Evolutionary conservation across 2,329 filamentous ascomycete genomes (phyloP).

Genomic region (Ilyonectria destructans): DNA sequence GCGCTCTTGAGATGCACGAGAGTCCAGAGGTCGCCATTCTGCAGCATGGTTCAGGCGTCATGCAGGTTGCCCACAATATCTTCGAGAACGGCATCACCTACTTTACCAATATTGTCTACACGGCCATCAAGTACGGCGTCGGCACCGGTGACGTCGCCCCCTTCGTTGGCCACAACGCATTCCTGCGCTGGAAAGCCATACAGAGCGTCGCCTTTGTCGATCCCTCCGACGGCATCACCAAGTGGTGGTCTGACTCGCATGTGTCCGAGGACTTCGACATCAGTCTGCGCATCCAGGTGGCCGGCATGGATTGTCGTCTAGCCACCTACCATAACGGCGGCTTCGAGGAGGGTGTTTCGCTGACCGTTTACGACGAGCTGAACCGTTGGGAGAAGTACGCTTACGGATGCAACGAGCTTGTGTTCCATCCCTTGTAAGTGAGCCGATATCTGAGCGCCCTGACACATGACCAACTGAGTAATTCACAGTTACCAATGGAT

Average conservation of each 20-base stretch:
- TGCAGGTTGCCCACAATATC: slow-evolving; percentile 81
- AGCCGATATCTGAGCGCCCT: too few relatives aligned
- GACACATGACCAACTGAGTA: neutral
- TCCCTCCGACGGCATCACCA: slow-evolving; percentile 67
- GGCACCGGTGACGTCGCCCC: slow-evolving; percentile 81
- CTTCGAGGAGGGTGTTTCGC: slow-evolving; percentile 82
- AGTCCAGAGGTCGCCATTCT: slow-evolving; percentile 81
- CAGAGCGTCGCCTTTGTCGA: slow-evolving; percentile 47
- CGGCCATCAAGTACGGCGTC: slow-evolving; percentile 79
- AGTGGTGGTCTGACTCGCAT: slow-evolving; percentile 83
- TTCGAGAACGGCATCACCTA: slow-evolving; percentile 85
- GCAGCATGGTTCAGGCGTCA: slow-evolving; percentile 82
- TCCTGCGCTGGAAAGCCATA: slow-evolving; percentile 75
- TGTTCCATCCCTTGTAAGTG: slow-evolving; percentile 76
- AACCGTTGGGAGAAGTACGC: slow-evolving; percentile 83
- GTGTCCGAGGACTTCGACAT: slow-evolving; percentile 88
- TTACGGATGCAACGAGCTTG: slow-evolving; percentile 80
- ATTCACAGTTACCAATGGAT: slow-evolving; percentile 65
- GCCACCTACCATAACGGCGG: slow-evolving; percentile 79
- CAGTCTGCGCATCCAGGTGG: slow-evolving; percentile 79
- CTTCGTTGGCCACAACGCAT: slow-evolving; percentile 85
- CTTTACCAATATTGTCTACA: slow-evolving; percentile 86
- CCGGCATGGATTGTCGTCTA: slow-evolving; percentile 78
- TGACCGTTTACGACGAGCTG: slow-evolving; percentile 83
- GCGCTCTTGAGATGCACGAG: slow-evolving; percentile 80